A percentile compares a stretch with the other conserved stretches of the same genome.
phyloP scores from a whole-genome alignment of 371 early-diverging fungal species.

The Circinella umbellata region DNA sequence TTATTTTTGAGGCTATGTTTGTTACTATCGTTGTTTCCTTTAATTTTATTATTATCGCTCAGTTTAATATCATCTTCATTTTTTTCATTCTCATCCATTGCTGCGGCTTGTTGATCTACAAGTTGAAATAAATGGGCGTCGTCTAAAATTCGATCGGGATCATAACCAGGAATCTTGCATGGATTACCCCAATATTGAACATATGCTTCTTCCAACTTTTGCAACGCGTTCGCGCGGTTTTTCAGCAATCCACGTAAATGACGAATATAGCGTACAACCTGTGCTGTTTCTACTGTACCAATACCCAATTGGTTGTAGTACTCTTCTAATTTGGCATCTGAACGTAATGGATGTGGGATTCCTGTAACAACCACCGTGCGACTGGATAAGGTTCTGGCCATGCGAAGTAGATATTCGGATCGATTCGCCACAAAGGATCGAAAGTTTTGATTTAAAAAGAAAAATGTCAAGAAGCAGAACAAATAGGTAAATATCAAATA shows the following conservation, averaged over 20 bases:
- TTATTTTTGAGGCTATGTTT: not conserved
- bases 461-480: conserved; percentile 55
- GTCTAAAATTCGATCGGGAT: conserved; percentile 48
- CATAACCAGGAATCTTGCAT: conserved; percentile 41
- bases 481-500: conserved; percentile 61
- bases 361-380: conserved; percentile 64
- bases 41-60: no score
- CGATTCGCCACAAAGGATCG: conserved; percentile 51
- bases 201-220: conserved; percentile 46
- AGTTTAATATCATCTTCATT: no score
- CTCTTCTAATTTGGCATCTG: conserved; percentile 50
- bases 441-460: conserved; percentile 55
- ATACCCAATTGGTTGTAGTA: conserved; percentile 57
- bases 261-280: conserved; percentile 59
- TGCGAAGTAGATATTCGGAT: conserved; percentile 48
- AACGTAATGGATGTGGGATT: conserved; percentile 48
- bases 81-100: conserved; percentile 7
- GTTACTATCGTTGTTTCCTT: no score
- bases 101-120: conserved; percentile 18
- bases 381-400: conserved; percentile 40
- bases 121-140: conserved; percentile 36
- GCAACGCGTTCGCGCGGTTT: conserved; percentile 40
- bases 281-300: conserved; percentile 56
- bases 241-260: conserved; percentile 33
- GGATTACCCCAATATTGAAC: conserved; percentile 56